Evolutionary conservation across 768 basidiomycete species (phyloP).

Genomic region (Termitomyces eurrhizus): DNA sequence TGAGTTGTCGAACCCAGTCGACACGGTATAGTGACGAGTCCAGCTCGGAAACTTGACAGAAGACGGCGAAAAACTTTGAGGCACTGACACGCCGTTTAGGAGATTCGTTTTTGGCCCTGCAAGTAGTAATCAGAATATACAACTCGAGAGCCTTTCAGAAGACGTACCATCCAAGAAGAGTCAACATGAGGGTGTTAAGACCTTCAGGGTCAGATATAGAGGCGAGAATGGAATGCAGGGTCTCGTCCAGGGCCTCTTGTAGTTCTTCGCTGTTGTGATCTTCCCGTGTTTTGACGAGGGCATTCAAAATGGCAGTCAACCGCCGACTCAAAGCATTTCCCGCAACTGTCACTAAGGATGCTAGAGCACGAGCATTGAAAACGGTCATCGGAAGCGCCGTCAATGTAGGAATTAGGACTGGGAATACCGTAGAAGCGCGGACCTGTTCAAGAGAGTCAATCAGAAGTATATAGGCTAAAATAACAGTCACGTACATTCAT

Average conservation of each 20-base stretch:
- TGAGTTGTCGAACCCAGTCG: conserved; percentile 91
- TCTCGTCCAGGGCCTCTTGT: conserved; percentile 63
- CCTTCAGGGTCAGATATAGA: conserved; percentile 88
- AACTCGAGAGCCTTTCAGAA: background rate
- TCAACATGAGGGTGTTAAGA: conserved; percentile 83
- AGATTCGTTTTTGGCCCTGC: conserved; percentile 76
- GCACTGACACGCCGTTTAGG: conserved; percentile 74
- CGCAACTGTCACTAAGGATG: conserved; percentile 89
- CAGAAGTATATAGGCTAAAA: background rate
- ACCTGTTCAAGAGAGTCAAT: conserved; percentile 46
- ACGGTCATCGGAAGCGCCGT: conserved; percentile 88
- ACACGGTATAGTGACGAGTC: conserved; percentile 84
- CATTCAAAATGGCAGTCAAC: conserved; percentile 69
- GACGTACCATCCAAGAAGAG: conserved; percentile 82
- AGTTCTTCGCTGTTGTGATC: conserved; percentile 69
- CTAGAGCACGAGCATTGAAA: conserved; percentile 92
- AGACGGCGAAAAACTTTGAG: conserved; percentile 71
- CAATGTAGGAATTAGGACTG: conserved; percentile 91
- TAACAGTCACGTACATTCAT: conserved; percentile 65
- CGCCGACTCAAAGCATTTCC: conserved; percentile 86
- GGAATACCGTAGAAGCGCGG: conserved; percentile 94
- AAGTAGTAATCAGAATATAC: background rate
- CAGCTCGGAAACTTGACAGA: conserved; percentile 80
- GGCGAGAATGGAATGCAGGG: conserved; percentile 66
- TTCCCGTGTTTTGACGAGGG: conserved; percentile 78